Conservation (phyloP, 2,329 filamentous ascomycete species). For the Neopestalotiopsis rosae region DNA sequence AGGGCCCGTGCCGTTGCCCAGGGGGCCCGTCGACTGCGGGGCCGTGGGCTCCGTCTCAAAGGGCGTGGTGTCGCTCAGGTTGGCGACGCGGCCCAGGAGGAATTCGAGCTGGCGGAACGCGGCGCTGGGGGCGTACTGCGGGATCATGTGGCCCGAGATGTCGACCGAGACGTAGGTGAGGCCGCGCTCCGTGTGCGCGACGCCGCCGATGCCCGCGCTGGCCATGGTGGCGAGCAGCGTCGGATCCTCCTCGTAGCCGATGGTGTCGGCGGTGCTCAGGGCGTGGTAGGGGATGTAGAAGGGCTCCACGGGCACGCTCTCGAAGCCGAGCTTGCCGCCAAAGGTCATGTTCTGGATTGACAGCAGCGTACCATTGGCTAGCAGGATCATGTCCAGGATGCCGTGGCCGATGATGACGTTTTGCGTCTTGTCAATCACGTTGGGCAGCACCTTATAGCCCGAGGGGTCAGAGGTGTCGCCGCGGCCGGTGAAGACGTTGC, state of each 20-base stretch:
- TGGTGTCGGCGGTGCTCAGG: slow-evolving; percentile 37
- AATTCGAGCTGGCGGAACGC: slow-evolving; percentile 78
- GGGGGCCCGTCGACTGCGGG: slow-evolving; percentile 29
- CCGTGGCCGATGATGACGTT: slow-evolving; percentile 79
- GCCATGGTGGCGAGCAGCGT: slow-evolving; percentile 49
- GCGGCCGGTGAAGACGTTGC: slow-evolving; percentile 42
- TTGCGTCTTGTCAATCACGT: slow-evolving; percentile 74
- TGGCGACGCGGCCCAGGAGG: slow-evolving; percentile 70
- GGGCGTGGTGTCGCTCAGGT: slow-evolving; percentile 31
- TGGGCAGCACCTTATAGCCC: slow-evolving; percentile 64
- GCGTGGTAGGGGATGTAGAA: slow-evolving; percentile 74
- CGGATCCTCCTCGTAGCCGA: slow-evolving; percentile 29
- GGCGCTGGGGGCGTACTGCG: slow-evolving; percentile 71
- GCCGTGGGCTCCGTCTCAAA: slow-evolving; percentile 33
- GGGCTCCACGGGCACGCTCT: slow-evolving; percentile 60
- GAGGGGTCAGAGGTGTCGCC: slow-evolving; percentile 60
- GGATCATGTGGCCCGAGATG: slow-evolving; percentile 70
- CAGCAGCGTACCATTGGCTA: slow-evolving; percentile 72
- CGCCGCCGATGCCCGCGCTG: slow-evolving; percentile 72
- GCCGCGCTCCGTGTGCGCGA: slow-evolving; percentile 74
- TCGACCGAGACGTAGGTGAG: slow-evolving; percentile 66
- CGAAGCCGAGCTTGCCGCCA: slow-evolving; percentile 74
- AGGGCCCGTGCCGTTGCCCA: slow-evolving; percentile 36
- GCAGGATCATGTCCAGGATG: slow-evolving; percentile 69
- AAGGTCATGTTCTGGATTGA: slow-evolving; percentile 84